Evolutionary conservation across 2,329 filamentous ascomycete species (phyloP).

Genomic region (Aspergillus terreus): DNA sequence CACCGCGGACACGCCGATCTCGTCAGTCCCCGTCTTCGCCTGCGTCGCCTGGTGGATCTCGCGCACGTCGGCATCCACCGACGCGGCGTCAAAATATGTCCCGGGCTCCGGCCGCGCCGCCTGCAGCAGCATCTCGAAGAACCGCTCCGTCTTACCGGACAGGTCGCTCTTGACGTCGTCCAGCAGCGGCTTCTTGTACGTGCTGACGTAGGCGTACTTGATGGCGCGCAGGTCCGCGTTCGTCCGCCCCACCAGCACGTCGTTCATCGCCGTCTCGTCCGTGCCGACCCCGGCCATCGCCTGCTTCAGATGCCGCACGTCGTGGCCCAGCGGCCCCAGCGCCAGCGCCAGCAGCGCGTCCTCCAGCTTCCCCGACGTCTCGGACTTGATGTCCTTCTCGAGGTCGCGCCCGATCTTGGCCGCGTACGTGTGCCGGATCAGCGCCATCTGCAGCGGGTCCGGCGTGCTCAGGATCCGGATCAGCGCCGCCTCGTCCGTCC

Average conservation of each 20-base stretch:
- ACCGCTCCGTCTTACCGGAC: constrained; percentile 72
- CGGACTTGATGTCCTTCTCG: constrained; percentile 67
- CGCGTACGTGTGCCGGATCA: constrained; percentile 61
- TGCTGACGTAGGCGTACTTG: constrained; percentile 66
- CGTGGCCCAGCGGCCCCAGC: constrained; percentile 70
- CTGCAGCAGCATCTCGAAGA: constrained; percentile 74
- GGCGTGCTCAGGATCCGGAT: constrained; percentile 65
- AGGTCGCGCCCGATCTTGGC: constrained; percentile 61
- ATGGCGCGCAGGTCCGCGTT: constrained; percentile 80
- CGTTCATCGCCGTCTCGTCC: constrained; percentile 73
- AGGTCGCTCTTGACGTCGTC: constrained; percentile 67
- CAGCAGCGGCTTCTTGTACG: constrained; percentile 63
- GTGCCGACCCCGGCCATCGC: constrained; percentile 60
- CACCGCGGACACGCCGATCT: constrained; percentile 72
- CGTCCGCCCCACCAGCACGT: constrained; percentile 69
- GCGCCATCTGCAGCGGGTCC: constrained; percentile 68
- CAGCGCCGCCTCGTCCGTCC: constrained; percentile 49
- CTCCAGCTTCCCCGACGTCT: constrained; percentile 70
- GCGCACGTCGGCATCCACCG: constrained; percentile 68
- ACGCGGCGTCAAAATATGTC: constrained; percentile 63
- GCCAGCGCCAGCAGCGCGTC: constrained; percentile 65
- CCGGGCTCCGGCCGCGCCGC: constrained; percentile 69
- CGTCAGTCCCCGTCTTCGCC: constrained; percentile 66
- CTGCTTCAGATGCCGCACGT: constrained; percentile 63
- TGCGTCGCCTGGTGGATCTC: constrained; percentile 72